Base-by-base conservation (phyloP, 305 asterid genomes). In the Fraxinus platypoda region DNA sequence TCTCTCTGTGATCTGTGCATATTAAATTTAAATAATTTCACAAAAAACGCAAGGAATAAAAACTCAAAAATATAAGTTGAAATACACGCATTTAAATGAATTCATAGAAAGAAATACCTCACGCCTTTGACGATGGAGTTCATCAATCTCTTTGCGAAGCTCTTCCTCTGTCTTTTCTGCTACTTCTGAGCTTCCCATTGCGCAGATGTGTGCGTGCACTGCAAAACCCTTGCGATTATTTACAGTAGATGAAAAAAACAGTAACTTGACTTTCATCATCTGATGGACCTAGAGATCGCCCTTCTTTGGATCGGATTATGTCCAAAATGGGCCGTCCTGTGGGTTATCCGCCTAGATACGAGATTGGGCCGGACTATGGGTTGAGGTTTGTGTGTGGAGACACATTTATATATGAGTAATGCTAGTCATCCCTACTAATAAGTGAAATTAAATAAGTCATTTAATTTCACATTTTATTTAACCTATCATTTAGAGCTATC, bases 61-160 rank as follows among this genome's bases (percentile, higher is more conserved):
- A 68, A 7, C 46, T n/a, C 6, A 34, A 54, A 59, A 8, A 0
- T 62, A 62, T 1, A 8, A 62, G 33, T 25, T 8, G 72, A 43
- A 38, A 76, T 7, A 43, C 23, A 7, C 23, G 52, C 2, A 35
- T 25, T 71, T 49, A 21, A 25, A 83, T 12, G 52, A 12, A 49
- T 3, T 23, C 5, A 35, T 30, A 26, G 0, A 71, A 30, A 52
- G 64, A 64, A 2, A 28, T 35, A 96, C 98, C 97, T 96, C 92
- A 78, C 98, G 94, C 84, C 92, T 95, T 84, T 94, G 95, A 78
- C 98, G 97, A 76, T 93, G 90, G 85, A 95, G 98, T 76, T 96
- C 98, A 23, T 88, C 95, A 90, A 96, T 93, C 88, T 96, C 98
- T 81, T 89, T 93, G 41, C 97, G 97, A 30, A 96, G 98, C 62